Conservation (phyloP, 306 rosid genomes). For the Pachyrhizus erosus region DNA sequence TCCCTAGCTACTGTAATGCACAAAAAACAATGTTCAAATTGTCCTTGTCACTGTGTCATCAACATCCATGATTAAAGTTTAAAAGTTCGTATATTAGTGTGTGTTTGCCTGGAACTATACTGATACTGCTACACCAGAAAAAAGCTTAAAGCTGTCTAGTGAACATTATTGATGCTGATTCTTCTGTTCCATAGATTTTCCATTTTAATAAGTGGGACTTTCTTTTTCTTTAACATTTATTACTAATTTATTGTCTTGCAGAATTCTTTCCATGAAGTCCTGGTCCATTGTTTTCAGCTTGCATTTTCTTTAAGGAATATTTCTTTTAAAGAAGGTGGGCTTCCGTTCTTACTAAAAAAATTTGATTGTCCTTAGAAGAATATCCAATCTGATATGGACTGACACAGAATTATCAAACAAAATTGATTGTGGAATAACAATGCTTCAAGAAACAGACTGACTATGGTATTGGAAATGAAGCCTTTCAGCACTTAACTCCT, state of each 20-base stretch:
- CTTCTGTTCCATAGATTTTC: background rate
- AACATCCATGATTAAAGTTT: conserved; percentile 12
- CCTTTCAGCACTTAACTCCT: conserved; percentile 41
- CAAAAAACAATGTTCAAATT: background rate
- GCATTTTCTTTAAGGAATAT: conserved; percentile 79
- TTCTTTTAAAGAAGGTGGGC: conserved; percentile 79
- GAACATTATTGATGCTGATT: background rate
- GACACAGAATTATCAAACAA: background rate
- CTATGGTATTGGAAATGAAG: conserved; percentile 4
- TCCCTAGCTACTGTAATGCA: conserved; percentile 3
- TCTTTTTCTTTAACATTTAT: conserved; percentile 10
- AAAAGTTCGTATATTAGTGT: conserved; percentile 6
- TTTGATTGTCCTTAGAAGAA: background rate
- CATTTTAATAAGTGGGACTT: conserved; percentile 11
- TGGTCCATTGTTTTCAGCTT: conserved; percentile 79
- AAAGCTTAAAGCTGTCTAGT: conserved; percentile 12
- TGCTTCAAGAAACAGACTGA: background rate
- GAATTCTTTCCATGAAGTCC: conserved; percentile 81
- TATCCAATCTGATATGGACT: background rate
- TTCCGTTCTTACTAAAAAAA: conserved; percentile 11
- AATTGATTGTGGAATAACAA: background rate
- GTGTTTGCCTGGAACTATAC: background rate
- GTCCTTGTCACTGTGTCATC: conserved; percentile 7
- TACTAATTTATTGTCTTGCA: conserved; percentile 48
- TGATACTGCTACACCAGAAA: conserved; percentile 21